Evolutionary conservation across 768 basidiomycete species (phyloP).

Genomic region (Collybia sp.): DNA sequence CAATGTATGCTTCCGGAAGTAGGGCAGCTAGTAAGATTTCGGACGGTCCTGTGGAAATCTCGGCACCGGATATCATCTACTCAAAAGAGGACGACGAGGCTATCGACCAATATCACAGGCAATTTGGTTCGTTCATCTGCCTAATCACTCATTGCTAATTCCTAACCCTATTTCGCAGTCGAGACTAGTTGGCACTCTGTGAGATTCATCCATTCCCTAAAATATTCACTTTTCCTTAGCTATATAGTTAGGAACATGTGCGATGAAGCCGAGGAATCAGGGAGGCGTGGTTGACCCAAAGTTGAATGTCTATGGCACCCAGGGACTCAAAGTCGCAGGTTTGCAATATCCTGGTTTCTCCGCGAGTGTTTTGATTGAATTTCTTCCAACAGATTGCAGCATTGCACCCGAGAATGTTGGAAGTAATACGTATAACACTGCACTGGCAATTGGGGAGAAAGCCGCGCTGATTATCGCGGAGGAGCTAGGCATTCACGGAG

Average conservation of each 20-base stretch:
- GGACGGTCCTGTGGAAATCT: slow-evolving; percentile 24
- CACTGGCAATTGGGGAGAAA: slow-evolving; percentile 50
- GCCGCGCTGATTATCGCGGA: slow-evolving; percentile 51
- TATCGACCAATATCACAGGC: slow-evolving; percentile 33
- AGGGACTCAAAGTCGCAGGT: slow-evolving; percentile 24
- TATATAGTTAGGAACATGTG: slow-evolving; percentile 21
- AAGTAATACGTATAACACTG: slow-evolving; percentile 31
- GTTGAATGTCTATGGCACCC: slow-evolving; percentile 25
- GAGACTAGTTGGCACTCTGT: slow-evolving; percentile 44
- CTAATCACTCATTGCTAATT: background rate
- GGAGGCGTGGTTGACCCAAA: slow-evolving; percentile 21
- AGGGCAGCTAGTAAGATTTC: slow-evolving; percentile 18
- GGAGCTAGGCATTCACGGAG: slow-evolving; percentile 29
- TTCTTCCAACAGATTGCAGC: slow-evolving; percentile 13
- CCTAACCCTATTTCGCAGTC: slow-evolving; percentile 17
- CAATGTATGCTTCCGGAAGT: slow-evolving; percentile 29
- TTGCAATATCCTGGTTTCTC: background rate
- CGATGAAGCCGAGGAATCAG: slow-evolving; percentile 22
- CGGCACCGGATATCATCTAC: slow-evolving; percentile 34
- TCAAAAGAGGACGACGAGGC: slow-evolving; percentile 34
- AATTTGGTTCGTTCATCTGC: slow-evolving; percentile 19
- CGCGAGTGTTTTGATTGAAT: background rate
- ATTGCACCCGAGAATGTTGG: slow-evolving; percentile 26
- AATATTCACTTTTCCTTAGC: background rate
- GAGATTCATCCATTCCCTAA: slow-evolving; percentile 1